Evolutionary conservation across 176 grass and related monocot genomes (phyloP).

Genomic region (Ananas comosus): DNA sequence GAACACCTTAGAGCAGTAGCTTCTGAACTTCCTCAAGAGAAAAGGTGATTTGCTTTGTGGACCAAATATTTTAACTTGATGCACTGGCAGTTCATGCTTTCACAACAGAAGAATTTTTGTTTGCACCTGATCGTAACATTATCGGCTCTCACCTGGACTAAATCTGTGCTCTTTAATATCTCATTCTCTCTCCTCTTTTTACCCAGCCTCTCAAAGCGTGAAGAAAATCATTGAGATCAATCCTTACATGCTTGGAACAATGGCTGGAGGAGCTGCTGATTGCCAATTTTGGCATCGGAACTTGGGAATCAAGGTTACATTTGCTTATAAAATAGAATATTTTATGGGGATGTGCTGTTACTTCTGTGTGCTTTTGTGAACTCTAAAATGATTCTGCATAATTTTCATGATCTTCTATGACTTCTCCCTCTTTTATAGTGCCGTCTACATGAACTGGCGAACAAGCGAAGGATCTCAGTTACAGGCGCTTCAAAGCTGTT

Average conservation of each 20-base stretch:
- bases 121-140: no score
- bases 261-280: conserved; percentile 93
- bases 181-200: conserved; percentile 1
- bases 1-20: no score
- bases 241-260: conserved; percentile 94
- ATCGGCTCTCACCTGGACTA: background rate
- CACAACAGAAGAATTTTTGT: background rate
- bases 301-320: conserved; percentile 75
- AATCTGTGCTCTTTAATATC: conserved; percentile 6
- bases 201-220: conserved; percentile 78
- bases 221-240: conserved; percentile 99
- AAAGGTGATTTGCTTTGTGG: no score
- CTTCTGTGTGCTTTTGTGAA: background rate
- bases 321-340: conserved; percentile 5
- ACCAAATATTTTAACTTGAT: no score
- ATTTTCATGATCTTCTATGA: conserved; percentile 1
- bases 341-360: background rate
- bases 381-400: background rate
- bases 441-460: conserved; percentile 78
- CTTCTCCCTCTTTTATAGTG: conserved; percentile 35
- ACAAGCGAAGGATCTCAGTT: conserved; percentile 89
- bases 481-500: conserved; percentile 77
- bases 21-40: no score
- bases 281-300: conserved; percentile 98
- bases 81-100: no score